A percentile compares a stretch with the other conserved stretches of the same genome.
These are phyloP conservation scores for Metarhizium brunneum DNA, from an alignment of 2,329 filamentous ascomycete species.

Conservation along the genomic window DNA sequence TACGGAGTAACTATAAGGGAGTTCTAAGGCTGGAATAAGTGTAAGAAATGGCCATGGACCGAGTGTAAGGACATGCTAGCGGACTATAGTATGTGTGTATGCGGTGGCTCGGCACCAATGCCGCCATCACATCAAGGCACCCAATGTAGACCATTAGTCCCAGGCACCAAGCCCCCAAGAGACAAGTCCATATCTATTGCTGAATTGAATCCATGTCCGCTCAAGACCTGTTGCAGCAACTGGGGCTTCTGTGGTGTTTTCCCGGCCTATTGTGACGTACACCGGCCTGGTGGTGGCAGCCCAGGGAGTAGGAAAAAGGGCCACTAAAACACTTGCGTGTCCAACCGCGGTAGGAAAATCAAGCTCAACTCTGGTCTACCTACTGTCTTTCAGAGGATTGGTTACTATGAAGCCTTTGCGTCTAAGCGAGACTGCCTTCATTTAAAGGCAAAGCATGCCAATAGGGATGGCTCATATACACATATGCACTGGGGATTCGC, in stretches of 20 bases:
- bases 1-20: slow-evolving; percentile 8
- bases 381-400: slow-evolving; percentile 9
- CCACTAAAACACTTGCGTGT: slow-evolving; percentile 12
- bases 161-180: slow-evolving; percentile 12
- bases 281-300: not conserved
- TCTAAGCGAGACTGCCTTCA: slow-evolving; percentile 7
- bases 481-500: slow-evolving; percentile 21
- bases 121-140: slow-evolving; percentile 11
- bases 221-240: slow-evolving; percentile 9
- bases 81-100: slow-evolving; percentile 13
- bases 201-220: slow-evolving; percentile 13
- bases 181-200: not conserved
- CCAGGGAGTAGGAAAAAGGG: slow-evolving; percentile 9
- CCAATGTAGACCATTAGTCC: slow-evolving; percentile 13
- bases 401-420: slow-evolving; percentile 13
- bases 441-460: slow-evolving; percentile 8
- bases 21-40: slow-evolving; percentile 16
- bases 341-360: slow-evolving; percentile 16
- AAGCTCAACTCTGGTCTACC: slow-evolving; percentile 1
- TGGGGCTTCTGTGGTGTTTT: slow-evolving; percentile 4
- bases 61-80: slow-evolving; percentile 10
- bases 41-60: slow-evolving; percentile 16
- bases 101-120: slow-evolving; percentile 13
- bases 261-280: slow-evolving; percentile 1
- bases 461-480: slow-evolving; percentile 11